Evolutionary conservation across 768 basidiomycete species (phyloP), one percentile per base, ranked within the genome.

Genomic region (Xanthoconium purpureum): DNA sequence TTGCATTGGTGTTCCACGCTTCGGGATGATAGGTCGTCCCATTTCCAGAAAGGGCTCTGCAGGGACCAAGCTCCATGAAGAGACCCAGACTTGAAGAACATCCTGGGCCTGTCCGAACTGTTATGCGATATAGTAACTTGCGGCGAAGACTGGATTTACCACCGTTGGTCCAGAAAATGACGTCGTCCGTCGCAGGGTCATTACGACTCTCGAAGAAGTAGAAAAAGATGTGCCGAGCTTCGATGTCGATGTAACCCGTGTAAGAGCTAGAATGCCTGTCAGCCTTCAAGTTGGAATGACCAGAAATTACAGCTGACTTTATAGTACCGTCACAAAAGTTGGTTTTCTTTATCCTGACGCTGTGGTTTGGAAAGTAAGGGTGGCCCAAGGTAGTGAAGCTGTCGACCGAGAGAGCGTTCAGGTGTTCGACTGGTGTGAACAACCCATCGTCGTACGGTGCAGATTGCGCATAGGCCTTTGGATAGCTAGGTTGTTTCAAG

Each of bases 61-160:
- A 93, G 1, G 90, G 90, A 18, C 90, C 90, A 61, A 79, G 73
- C 68, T 89, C 89, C 78, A 88, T 87, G 57, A 90, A 78, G 13
- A 90, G 74, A 5, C 87, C 89, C 1, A 86, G 73, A 73, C 80
- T 81, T 39, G 79, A 79, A 4, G 81, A 81, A 62, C 77, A 77
- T 33, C 82, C 82, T 18, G 83, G 83, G 13, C 71, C 72, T 72
- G 36, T 39, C 36, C 35, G n/a, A 38, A 14, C 17, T 14, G 40
- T 43, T 11, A 45, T 32, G 15, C n/a, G 24, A 10, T 14, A 29
- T 38, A 7, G 6, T 15, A 18, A 4, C 13, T 6, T 40, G 10
- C 5, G 13, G 40, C 44, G 13, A n/a, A 28, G 35, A 29, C 38
- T 2, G 73, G 74, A 59, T 80, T 73, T 47, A 51, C 87, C 87